These are phyloP conservation scores for Penicillium tannophilum DNA, from an alignment of 495 filamentous ascomycete genomes.

Conservation along the genomic window DNA sequence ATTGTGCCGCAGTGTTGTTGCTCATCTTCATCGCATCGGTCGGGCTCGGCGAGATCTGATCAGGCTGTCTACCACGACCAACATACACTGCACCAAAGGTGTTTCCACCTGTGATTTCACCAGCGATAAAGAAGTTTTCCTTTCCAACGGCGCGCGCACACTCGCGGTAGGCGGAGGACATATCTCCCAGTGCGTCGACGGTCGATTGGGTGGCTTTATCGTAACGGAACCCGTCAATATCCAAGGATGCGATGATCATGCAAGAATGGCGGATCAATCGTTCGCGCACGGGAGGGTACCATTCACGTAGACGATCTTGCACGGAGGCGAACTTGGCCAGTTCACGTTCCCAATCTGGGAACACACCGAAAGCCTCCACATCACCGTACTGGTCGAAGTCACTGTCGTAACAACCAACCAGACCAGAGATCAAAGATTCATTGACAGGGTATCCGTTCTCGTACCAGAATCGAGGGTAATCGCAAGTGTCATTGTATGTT, in stretches of 20 bases:
- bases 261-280: conserved; percentile 66
- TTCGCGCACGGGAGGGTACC: conserved; percentile 59
- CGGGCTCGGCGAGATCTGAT: conserved; percentile 42
- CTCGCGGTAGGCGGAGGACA: conserved; percentile 52
- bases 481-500: conserved; percentile 57
- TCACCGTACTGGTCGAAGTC: conserved; percentile 74
- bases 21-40: conserved; percentile 48
- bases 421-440: conserved; percentile 37
- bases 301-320: conserved; percentile 74
- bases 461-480: conserved; percentile 68
- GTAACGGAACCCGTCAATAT: conserved; percentile 70
- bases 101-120: conserved; percentile 68
- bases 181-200: conserved; percentile 62
- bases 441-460: conserved; percentile 60
- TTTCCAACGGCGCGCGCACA: conserved; percentile 60
- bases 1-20: conserved; percentile 45
- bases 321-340: conserved; percentile 74
- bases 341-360: conserved; percentile 66
- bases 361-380: conserved; percentile 67
- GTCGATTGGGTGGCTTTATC: conserved; percentile 69
- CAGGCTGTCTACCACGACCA: conserved; percentile 62
- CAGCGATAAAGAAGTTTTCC: conserved; percentile 65
- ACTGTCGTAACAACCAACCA: conserved; percentile 66
- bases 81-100: conserved; percentile 65
- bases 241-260: conserved; percentile 60